Percentiles rank a stretch among this genome's conserved stretches.
These are phyloP conservation scores for Phylloboletellus chloephorus DNA, from an alignment of 1,284 basidiomycete species.

Conservation along the genomic window DNA sequence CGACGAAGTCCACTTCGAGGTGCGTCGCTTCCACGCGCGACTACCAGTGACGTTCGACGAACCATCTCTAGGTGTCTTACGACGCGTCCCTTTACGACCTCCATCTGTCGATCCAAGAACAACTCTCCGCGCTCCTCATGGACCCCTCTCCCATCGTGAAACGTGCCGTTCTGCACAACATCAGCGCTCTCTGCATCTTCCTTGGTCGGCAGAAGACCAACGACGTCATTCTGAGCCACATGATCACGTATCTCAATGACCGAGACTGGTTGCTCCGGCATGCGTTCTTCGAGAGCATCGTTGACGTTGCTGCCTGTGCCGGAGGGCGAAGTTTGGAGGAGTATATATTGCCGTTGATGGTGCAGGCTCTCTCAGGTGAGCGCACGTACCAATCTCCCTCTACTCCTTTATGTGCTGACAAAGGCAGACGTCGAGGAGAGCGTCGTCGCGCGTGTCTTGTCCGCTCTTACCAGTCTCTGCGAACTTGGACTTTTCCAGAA, in stretches of 20 bases:
- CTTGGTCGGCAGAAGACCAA: conserved; percentile 90
- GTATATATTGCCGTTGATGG: conserved; percentile 90
- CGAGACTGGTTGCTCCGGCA: conserved; percentile 87
- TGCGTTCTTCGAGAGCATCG: conserved; percentile 94
- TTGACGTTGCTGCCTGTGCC: conserved; percentile 90
- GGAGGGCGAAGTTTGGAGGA: conserved; percentile 83
- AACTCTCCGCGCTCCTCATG: conserved; percentile 73
- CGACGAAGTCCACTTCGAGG: conserved; percentile 72
- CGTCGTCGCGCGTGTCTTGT: conserved; percentile 84
- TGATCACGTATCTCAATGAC: conserved; percentile 98
- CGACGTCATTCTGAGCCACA: conserved; percentile 92
- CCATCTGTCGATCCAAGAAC: conserved; percentile 82
- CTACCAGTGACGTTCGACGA: conserved; percentile 7
- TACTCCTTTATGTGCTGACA: conserved; percentile 3
- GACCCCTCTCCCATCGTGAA: conserved; percentile 75
- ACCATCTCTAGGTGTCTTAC: conserved; percentile 67
- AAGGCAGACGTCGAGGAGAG: conserved; percentile 86
- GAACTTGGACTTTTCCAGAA: conserved; percentile 86
- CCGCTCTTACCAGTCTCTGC: conserved; percentile 79
- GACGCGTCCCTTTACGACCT: conserved; percentile 83
- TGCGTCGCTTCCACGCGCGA: conserved; percentile 26
- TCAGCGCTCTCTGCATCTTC: conserved; percentile 88
- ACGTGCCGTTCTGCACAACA: conserved; percentile 71
- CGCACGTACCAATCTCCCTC: not conserved
- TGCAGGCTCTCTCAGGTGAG: conserved; percentile 85